Percentiles rank a stretch among this genome's conserved stretches.
Conservation (phyloP, 2,329 filamentous ascomycete genomes). For the Thelonectria rubi region DNA sequence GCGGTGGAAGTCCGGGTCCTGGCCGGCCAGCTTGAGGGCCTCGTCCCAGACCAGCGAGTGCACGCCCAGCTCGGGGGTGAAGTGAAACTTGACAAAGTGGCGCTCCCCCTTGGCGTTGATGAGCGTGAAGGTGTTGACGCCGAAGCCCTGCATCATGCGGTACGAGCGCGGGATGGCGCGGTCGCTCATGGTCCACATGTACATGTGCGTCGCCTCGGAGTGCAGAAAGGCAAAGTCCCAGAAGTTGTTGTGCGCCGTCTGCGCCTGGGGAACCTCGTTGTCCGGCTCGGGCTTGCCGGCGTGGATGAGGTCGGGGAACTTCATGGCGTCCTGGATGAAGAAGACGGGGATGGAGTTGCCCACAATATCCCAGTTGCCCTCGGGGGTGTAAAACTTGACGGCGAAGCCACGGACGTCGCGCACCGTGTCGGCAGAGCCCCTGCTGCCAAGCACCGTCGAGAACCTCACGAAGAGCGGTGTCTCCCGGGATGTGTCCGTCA, state of each 20-base stretch:
- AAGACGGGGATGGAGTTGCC: constrained; percentile 81
- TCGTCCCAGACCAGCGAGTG: constrained; percentile 84
- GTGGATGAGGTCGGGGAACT: constrained; percentile 74
- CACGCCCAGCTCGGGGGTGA: constrained; percentile 77
- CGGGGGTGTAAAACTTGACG: constrained; percentile 71
- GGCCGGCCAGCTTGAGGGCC: constrained; percentile 75
- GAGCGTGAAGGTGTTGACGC: constrained; percentile 81
- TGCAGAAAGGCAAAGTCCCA: constrained; percentile 76
- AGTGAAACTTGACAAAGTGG: constrained; percentile 82
- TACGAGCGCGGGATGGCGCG: constrained; percentile 76
- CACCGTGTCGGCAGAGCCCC: constrained; percentile 81
- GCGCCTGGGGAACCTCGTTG: constrained; percentile 75
- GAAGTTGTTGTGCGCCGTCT: constrained; percentile 77
- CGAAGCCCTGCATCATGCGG: constrained; percentile 88
- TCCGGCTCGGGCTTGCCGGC: constrained; percentile 75
- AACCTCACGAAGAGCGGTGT: constrained; percentile 63
- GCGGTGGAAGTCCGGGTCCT: constrained; percentile 84
- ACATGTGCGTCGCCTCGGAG: constrained; percentile 80
- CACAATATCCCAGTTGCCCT: constrained; percentile 80
- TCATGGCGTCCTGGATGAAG: constrained; percentile 79
- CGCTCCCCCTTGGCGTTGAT: constrained; percentile 73
- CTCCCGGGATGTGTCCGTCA: constrained; percentile 64
- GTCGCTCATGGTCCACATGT: constrained; percentile 82
- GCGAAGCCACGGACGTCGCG: constrained; percentile 86
- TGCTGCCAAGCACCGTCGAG: constrained; percentile 79